These are phyloP conservation scores for Arachis monticola DNA, from an alignment of 331 rosid genomes.

Conservation along the genomic window DNA sequence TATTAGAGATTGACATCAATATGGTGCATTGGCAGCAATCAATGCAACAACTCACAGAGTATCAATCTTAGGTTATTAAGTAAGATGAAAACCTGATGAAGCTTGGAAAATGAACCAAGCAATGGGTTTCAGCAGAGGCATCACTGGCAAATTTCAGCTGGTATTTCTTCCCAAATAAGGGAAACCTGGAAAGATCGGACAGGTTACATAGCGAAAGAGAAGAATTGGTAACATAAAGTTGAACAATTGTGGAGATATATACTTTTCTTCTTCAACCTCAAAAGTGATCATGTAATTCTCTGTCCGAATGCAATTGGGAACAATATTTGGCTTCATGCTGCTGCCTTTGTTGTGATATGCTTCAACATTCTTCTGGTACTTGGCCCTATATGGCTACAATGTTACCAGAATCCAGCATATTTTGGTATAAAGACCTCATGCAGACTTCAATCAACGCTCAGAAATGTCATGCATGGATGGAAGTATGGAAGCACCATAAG, in stretches of 20 bases:
- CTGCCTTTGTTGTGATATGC: constrained; percentile 89
- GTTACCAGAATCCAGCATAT: constrained; percentile 31
- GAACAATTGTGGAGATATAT: constrained; percentile 38
- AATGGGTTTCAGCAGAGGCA: constrained; percentile 74
- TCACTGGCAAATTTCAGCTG: constrained; percentile 88
- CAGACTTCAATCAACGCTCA: constrained; percentile 23
- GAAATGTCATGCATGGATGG: constrained; percentile 11
- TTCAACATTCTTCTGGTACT: constrained; percentile 98
- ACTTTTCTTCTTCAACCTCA: constrained; percentile 99
- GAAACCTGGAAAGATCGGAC: constrained; percentile 68
- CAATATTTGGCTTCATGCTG: constrained; percentile 94
- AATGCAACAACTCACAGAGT: constrained; percentile 28
- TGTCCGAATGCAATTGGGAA: constrained; percentile 97
- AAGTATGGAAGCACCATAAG: background rate
- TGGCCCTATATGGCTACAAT: constrained; percentile 69
- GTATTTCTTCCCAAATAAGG: constrained; percentile 92
- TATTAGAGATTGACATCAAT: constrained; percentile 19
- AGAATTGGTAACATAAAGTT: constrained; percentile 29
- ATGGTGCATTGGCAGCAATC: constrained; percentile 19
- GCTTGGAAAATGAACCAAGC: constrained; percentile 97
- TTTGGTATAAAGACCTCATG: constrained; percentile 13
- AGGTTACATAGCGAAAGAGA: constrained; percentile 13
- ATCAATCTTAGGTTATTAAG: constrained; percentile 26
- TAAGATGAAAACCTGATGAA: constrained; percentile 77
- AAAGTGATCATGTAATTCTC: constrained; percentile 94